Evolutionary conservation across 805 yeast species (phyloP).

Genomic region (Saccharomycopsis vini): DNA sequence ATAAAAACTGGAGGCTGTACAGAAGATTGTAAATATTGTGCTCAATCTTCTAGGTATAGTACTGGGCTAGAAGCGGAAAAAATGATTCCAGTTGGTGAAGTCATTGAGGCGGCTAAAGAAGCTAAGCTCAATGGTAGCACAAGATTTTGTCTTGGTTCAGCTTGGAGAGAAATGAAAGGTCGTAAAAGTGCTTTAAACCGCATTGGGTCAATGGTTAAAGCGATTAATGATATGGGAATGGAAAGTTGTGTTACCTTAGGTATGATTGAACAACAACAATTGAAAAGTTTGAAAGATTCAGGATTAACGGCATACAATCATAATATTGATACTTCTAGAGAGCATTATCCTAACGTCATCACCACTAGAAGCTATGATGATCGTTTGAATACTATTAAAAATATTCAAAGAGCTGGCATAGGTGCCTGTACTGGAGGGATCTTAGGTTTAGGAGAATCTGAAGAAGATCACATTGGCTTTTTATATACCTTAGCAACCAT

Average conservation of each 20-base stretch:
- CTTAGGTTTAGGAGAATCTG: conserved; percentile 68
- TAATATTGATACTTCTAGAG: conserved; percentile 72
- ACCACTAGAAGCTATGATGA: conserved; percentile 67
- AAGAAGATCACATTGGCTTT: conserved; percentile 62
- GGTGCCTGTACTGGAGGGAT: conserved; percentile 76
- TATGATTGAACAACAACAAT: conserved; percentile 63
- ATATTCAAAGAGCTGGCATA: conserved; percentile 55
- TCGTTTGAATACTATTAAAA: conserved; percentile 54
- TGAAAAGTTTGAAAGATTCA: conserved; percentile 47
- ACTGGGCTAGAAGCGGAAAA: conserved; percentile 69
- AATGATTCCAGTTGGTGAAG: conserved; percentile 52
- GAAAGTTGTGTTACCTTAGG: conserved; percentile 79
- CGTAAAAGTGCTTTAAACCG: conserved; percentile 56
- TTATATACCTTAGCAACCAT: conserved; percentile 57
- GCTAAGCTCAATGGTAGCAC: conserved; percentile 69
- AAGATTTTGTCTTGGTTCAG: conserved; percentile 79
- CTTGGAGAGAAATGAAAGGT: conserved; percentile 82
- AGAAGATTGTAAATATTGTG: conserved; percentile 75
- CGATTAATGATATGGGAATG: conserved; percentile 56
- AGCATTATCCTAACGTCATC: conserved; percentile 65
- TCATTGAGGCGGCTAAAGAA: conserved; percentile 49
- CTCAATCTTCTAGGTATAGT: conserved; percentile 60
- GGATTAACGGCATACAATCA: conserved; percentile 80
- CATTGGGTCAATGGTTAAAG: conserved; percentile 56
- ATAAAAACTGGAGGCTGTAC: conserved; percentile 78